Base-by-base conservation (phyloP, 768 basidiomycete species). In the Collybiopsis confluens region DNA sequence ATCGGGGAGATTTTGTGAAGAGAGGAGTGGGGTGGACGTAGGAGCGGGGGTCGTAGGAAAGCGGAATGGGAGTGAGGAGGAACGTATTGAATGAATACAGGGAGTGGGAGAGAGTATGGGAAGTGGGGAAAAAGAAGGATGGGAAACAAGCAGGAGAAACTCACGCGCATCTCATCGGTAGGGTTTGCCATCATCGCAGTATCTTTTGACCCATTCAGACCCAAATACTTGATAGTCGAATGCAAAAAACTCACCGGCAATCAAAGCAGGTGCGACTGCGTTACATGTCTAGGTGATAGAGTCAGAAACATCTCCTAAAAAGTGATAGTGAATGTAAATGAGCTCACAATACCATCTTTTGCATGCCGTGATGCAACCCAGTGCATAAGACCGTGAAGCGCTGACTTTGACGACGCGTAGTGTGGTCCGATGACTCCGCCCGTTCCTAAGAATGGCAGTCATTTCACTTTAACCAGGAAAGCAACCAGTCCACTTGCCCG, bases 361-460 rank as follows among this genome's bases (percentile, higher is more conserved):
- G 74, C 73, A 56, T 81, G 77, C 35, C 78, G 66, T 45, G 63
- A 65, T 6, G 79, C 74, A n/a, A 80, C 63, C 80, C 80, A 81
- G 56, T 80, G 80, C 35, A 80, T 64, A 4, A 81, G 66, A 0
- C 80, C 80, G 56, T 81, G 79, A 55, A 80, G 58, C 2, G 79
- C 80, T 1, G 78, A 73, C 55, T 82, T 82, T 0, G 79, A 79
- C 0, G 78, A 80, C 5, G 80, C 78, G 51, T 82, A 81, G 54
- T 82, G 80, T 0, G 80, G 79, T 0, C 80, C 80, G 41, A 82
- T 68, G 1, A 81, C 75, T 1, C 80, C 80, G 11, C 79, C 80
- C 23, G 71, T 77, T 1, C 74, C 77, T 68, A 37, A 3, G n/a
- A 18, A n/a, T 16, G 15, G 33, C n/a, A 41, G 9, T 27, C 3